Base-by-base conservation (phyloP, 129 eudicot genomes). In the Pittosporum tobira region DNA sequence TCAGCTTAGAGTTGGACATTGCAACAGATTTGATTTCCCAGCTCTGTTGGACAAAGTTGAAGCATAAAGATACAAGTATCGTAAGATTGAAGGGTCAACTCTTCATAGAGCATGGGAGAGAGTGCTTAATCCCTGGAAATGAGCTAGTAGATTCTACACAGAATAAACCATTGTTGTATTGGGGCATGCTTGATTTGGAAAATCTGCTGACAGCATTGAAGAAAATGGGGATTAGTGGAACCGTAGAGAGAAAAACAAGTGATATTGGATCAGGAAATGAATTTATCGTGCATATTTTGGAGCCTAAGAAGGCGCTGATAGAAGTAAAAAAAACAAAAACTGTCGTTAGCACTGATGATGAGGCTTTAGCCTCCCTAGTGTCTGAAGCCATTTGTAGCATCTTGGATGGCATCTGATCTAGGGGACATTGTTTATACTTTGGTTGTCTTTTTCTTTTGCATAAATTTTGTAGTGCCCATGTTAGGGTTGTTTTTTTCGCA, bases 11-110 rank as follows among this genome's bases (percentile, higher is more conserved):
- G 48, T 22, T 91, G 25, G 60, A 79, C 69, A 83, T 91, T 36
- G 57, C 73, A 20, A 25, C 73, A 46, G 90, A 91, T 53, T 34
- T 87, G 64, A 77, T 71, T 42, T 67, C 76, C 18, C 73, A 47
- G 28, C 65, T 83, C 72, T 57, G 65, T n/a, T 58, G 77, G 61
- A 71, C 60, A 42, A 80, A 68, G 49, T 44, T 85, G 51, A 66
- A 69, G 36, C 49, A 75, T 1, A 44, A 65, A 27, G 75, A 80
- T 19, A 44, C 65, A 36, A 65, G 52, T 36, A 24, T 76, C 4
- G 65, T 87, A 25, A 83, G 90, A 64, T 65, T 83, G 70, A 76
- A 72, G 52, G 99, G 99, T 6, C 83, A 81, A 52, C 75, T 87
- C 8, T 58, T 51, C 16, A 51, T 78, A 31, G 87, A 86, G 48